These are phyloP conservation scores for Moniliophthora roreri DNA, from an alignment of 1,284 basidiomycete species.

Conservation along the genomic window DNA sequence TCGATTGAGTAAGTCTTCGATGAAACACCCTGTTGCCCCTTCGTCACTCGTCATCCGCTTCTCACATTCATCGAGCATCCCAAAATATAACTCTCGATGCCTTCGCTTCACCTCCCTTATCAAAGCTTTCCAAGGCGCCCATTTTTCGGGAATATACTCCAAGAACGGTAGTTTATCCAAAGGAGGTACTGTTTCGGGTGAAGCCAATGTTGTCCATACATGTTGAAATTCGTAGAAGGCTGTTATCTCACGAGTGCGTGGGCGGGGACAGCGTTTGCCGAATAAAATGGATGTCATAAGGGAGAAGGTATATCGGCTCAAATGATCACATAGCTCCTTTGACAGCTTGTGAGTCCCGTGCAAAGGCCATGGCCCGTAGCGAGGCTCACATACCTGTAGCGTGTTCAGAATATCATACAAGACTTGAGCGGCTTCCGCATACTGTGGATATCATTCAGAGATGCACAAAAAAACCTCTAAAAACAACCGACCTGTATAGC, in stretches of 20 bases:
- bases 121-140: constrained; percentile 24
- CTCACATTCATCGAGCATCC: constrained; percentile 2
- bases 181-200: constrained; percentile 25
- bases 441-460: background rate
- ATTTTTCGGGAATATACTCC: constrained; percentile 23
- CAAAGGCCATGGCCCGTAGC: background rate
- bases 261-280: constrained; percentile 28
- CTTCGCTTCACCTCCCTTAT: constrained; percentile 17
- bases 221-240: constrained; percentile 24
- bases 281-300: constrained; percentile 28
- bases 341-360: constrained; percentile 14
- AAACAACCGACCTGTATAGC: constrained; percentile 18
- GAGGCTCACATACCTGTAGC: constrained; percentile 25
- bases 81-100: constrained; percentile 8
- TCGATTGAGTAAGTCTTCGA: constrained; percentile 7
- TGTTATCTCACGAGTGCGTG: constrained; percentile 17
- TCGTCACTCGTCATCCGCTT: constrained; percentile 4
- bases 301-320: constrained; percentile 25
- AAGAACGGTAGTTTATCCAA: constrained; percentile 26
- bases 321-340: constrained; percentile 25
- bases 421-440: constrained; percentile 32
- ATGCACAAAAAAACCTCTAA: background rate
- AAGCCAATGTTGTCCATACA: constrained; percentile 23
- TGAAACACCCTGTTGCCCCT: constrained; percentile 8
- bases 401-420: constrained; percentile 28